These are phyloP conservation scores for Fusarium sp. DNA, from an alignment of 2,329 filamentous ascomycete species.

Conservation along the genomic window DNA sequence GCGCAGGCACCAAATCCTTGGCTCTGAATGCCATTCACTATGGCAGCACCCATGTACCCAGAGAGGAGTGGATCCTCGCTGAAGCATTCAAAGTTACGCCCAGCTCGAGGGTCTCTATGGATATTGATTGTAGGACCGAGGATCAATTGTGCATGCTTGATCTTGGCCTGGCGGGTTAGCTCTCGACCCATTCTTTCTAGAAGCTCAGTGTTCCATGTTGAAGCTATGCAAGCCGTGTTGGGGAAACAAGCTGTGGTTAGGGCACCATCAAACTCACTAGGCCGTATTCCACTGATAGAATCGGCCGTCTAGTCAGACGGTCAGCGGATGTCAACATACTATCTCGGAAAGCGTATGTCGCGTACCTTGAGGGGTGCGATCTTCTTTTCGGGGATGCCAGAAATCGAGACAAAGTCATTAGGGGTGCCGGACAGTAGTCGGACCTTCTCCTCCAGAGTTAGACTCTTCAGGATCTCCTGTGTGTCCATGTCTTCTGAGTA, in stretches of 20 bases:
- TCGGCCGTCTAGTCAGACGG: slow-evolving; percentile 11
- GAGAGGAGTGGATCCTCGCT: slow-evolving; percentile 34
- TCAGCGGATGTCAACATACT: background rate
- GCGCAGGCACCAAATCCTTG: slow-evolving; percentile 16
- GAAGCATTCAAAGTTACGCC: slow-evolving; percentile 35
- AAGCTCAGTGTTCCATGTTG: slow-evolving; percentile 20
- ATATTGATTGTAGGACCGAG: slow-evolving; percentile 32
- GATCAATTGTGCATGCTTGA: slow-evolving; percentile 24
- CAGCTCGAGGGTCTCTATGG: slow-evolving; percentile 21
- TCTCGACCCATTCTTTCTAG: slow-evolving; percentile 6
- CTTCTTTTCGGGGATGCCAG: too few relatives aligned
- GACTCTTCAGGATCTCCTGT: too few relatives aligned
- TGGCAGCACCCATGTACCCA: slow-evolving; percentile 23
- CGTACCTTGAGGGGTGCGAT: too few relatives aligned
- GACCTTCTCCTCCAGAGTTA: too few relatives aligned
- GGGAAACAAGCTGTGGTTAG: slow-evolving; percentile 4
- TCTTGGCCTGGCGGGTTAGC: slow-evolving; percentile 9
- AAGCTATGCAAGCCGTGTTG: slow-evolving; percentile 17
- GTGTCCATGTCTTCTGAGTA: too few relatives aligned
- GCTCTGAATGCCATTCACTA: slow-evolving; percentile 27
- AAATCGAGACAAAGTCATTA: too few relatives aligned
- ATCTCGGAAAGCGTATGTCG: background rate
- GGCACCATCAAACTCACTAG: background rate
- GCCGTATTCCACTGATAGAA: slow-evolving; percentile 22
- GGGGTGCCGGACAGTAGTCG: too few relatives aligned